Percentiles rank a stretch among this genome's conserved stretches.
Conservation (phyloP, 2,329 filamentous ascomycete genomes). For the Botrytis porri region DNA sequence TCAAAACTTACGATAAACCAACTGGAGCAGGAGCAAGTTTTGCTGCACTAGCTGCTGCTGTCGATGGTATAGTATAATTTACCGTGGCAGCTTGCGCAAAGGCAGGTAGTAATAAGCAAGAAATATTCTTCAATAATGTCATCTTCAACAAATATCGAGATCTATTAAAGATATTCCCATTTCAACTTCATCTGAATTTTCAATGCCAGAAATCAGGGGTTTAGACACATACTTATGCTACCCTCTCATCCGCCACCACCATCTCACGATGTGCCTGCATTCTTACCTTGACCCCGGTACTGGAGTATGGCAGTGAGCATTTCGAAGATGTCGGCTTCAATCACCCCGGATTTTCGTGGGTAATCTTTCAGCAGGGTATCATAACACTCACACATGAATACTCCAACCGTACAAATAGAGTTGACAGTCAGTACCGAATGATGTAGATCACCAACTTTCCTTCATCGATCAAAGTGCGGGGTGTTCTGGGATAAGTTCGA, state of each 20-base stretch:
- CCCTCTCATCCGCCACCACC: not conserved
- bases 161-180: not conserved
- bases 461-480: not conserved
- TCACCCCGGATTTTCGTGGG: not conserved
- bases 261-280: constrained; percentile 1
- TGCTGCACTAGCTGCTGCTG: constrained; percentile 27
- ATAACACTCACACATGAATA: not conserved
- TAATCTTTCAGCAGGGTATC: not conserved
- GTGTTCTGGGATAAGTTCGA: not conserved
- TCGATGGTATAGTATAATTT: constrained; percentile 29
- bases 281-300: not conserved
- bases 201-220: not conserved
- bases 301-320: not conserved
- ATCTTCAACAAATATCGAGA: not conserved
- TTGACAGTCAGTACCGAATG: not conserved
- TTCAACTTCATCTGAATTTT: not conserved
- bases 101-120: not conserved
- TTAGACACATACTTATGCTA: not conserved
- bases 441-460: constrained; percentile 7
- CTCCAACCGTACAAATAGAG: constrained; percentile 8
- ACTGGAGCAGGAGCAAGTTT: constrained; percentile 43
- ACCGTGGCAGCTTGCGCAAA: constrained; percentile 11
- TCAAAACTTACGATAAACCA: constrained; percentile 44
- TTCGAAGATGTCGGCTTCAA: constrained; percentile 3
- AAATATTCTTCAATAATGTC: not conserved